These are phyloP conservation scores for Diplodia mutila DNA, from an alignment of 2,329 filamentous ascomycete species.

Conservation along the genomic window DNA sequence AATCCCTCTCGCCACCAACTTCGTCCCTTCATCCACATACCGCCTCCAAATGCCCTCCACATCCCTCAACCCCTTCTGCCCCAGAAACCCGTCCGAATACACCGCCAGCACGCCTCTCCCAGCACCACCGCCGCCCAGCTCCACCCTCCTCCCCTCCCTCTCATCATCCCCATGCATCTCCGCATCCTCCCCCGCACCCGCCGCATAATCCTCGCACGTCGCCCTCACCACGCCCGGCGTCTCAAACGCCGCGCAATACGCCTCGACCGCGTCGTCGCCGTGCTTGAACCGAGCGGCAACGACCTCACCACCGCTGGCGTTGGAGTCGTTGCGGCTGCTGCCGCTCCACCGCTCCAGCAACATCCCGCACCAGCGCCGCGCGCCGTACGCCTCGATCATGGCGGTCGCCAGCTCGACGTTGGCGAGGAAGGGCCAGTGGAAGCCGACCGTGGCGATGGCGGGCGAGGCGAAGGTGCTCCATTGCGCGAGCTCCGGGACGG, in stretches of 20 bases:
- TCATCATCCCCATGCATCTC: constrained; percentile 49
- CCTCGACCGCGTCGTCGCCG: constrained; percentile 40
- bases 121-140: not conserved
- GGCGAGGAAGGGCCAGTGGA: constrained; percentile 64
- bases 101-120: constrained; percentile 33
- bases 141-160: not conserved
- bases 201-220: constrained; percentile 62
- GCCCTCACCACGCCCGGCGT: constrained; percentile 51
- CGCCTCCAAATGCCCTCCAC: constrained; percentile 56
- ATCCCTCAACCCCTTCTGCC: constrained; percentile 54
- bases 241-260: constrained; percentile 49
- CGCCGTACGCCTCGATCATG: constrained; percentile 50
- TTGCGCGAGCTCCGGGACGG: constrained; percentile 60
- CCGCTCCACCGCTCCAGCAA: constrained; percentile 44
- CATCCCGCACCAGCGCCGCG: constrained; percentile 35
- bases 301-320: too few species aligned
- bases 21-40: constrained; percentile 47
- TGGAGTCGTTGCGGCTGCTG: too few species aligned
- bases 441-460: constrained; percentile 53
- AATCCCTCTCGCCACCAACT: constrained; percentile 53
- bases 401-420: constrained; percentile 58
- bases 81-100: not conserved
- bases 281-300: too few species aligned
- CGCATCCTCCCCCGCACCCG: constrained; percentile 52
- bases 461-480: constrained; percentile 51